Evolutionary conservation across 2,329 filamentous ascomycete species (phyloP).

Genomic region (Penicillium sp.): DNA sequence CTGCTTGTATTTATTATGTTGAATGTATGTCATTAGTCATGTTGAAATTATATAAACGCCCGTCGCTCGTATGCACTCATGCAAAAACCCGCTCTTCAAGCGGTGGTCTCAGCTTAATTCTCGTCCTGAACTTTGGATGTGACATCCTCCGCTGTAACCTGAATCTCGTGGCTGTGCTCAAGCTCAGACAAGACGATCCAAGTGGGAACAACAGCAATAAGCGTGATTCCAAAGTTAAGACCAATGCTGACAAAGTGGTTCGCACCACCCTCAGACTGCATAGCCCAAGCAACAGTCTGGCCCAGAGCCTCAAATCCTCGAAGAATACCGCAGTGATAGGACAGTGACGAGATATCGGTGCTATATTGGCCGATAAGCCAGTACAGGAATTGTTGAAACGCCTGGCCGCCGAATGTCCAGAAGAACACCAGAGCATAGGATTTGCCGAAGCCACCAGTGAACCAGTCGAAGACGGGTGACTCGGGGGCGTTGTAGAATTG

Average conservation of each 20-base stretch:
- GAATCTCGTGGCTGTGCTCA: slow-evolving; percentile 28
- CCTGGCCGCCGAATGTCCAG: slow-evolving; percentile 28
- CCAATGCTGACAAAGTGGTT: slow-evolving; percentile 31
- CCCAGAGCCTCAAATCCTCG: slow-evolving; percentile 28
- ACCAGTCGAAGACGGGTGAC: slow-evolving; percentile 28
- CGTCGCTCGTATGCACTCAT: neutral
- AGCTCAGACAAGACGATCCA: slow-evolving; percentile 28
- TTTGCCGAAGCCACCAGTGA: slow-evolving; percentile 26
- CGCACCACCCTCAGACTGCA: slow-evolving; percentile 26
- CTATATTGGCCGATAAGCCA: slow-evolving; percentile 30
- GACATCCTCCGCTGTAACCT: slow-evolving; percentile 22
- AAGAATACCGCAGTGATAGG: slow-evolving; percentile 29
- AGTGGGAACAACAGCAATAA: slow-evolving; percentile 25
- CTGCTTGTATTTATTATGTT: slow-evolving; percentile 3
- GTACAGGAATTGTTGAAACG: slow-evolving; percentile 31
- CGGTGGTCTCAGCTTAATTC: neutral
- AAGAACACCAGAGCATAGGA: slow-evolving; percentile 27
- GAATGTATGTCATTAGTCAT: slow-evolving; percentile 5
- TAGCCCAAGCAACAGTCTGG: slow-evolving; percentile 30
- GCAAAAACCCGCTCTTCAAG: neutral
- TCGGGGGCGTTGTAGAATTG: slow-evolving; percentile 23
- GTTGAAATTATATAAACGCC: slow-evolving; percentile 2
- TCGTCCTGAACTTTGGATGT: neutral
- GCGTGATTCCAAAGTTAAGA: slow-evolving; percentile 28
- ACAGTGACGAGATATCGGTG: slow-evolving; percentile 27